Percentiles rank a stretch among this genome's conserved stretches.
Evolutionary conservation across 306 rosid genomes (phyloP).

Genomic region (Fagus crenata): DNA sequence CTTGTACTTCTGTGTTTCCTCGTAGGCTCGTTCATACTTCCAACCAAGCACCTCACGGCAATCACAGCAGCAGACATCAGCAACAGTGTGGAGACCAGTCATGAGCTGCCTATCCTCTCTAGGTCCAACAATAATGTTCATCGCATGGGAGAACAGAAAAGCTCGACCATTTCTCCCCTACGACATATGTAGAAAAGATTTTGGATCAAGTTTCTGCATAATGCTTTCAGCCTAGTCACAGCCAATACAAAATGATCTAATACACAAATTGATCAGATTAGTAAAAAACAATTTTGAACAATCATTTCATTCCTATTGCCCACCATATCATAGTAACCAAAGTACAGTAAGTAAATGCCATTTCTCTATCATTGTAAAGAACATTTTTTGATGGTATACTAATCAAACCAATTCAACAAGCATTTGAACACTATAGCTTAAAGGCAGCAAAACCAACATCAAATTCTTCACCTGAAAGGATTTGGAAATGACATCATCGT

Average conservation of each 20-base stretch:
- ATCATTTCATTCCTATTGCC: not conserved
- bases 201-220: not conserved
- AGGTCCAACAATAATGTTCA: conserved; percentile 39
- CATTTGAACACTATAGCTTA: not conserved
- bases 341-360: not conserved
- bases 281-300: no score
- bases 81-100: conserved; percentile 50
- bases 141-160: conserved; percentile 52
- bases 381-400: not conserved
- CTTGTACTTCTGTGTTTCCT: conserved; percentile 47
- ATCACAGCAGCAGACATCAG: conserved; percentile 45
- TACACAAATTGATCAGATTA: not conserved
- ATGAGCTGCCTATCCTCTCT: conserved; percentile 44
- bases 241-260: conserved; percentile 9
- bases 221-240: conserved; percentile 5
- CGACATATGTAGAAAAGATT: not conserved
- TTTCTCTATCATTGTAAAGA: not conserved
- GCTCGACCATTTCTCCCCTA: conserved; percentile 75
- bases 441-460: not conserved
- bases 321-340: not conserved
- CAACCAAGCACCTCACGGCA: conserved; percentile 47
- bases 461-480: conserved; percentile 61
- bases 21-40: conserved; percentile 49
- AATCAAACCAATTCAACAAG: not conserved
- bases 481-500: conserved; percentile 64